Conservation (phyloP, 2,329 filamentous ascomycete species). For the Canariomyces notabilis region DNA sequence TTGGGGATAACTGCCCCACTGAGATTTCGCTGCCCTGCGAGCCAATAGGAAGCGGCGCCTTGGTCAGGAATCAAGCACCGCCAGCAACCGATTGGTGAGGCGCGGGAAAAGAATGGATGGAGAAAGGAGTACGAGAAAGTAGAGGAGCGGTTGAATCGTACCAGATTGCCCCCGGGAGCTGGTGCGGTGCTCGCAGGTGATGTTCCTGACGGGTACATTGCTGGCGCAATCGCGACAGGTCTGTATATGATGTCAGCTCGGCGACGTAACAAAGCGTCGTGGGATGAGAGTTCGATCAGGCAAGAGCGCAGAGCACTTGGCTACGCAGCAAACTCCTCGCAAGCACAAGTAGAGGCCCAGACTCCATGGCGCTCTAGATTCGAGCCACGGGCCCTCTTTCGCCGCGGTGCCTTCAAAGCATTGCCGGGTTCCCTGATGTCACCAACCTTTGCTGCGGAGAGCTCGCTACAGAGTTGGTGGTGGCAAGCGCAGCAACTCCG, state of each 20-base stretch:
- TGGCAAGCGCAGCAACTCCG: conserved; percentile 41
- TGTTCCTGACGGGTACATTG: conserved; percentile 27
- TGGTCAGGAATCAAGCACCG: conserved; percentile 7
- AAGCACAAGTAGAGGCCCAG: too few species aligned
- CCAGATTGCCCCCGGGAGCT: conserved; percentile 34
- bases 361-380: neutral
- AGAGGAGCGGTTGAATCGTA: conserved; percentile 26
- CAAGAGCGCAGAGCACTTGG: neutral
- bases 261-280: neutral
- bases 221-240: conserved; percentile 24
- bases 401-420: neutral
- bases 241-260: conserved; percentile 16
- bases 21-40: neutral
- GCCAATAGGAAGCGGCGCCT: conserved; percentile 14
- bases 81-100: neutral
- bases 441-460: conserved; percentile 46
- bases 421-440: neutral
- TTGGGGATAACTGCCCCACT: conserved; percentile 16
- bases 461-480: conserved; percentile 30
- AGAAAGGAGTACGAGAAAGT: neutral
- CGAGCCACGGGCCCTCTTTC: neutral
- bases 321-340: too few species aligned
- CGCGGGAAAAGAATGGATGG: neutral
- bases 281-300: neutral
- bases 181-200: conserved; percentile 39